Evolutionary conservation across 805 yeast species (phyloP).

Genomic region (Metschnikowia reukaufii): DNA sequence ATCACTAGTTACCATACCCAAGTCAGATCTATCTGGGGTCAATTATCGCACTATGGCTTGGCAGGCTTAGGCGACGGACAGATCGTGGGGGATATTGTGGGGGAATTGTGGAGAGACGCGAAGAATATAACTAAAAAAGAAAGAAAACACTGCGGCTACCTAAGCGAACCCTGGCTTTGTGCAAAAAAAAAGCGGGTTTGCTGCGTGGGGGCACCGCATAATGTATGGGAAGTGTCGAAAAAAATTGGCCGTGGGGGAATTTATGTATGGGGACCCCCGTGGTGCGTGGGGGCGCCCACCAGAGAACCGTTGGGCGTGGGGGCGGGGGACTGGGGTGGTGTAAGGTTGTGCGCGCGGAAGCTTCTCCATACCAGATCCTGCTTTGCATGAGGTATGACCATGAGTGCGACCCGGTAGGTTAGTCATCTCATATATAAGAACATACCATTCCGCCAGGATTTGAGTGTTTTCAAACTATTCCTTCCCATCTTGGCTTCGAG

Average conservation of each 20-base stretch:
- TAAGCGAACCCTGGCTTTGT: background rate
- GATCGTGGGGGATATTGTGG: background rate
- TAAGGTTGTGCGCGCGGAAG: background rate
- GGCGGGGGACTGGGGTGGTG: background rate
- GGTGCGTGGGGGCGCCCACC: slow-evolving; percentile 1
- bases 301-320: background rate
- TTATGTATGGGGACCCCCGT: too few relatives aligned
- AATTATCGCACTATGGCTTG: background rate
- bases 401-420: background rate
- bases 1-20: too few relatives aligned
- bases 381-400: background rate
- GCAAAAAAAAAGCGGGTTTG: background rate
- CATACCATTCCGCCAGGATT: background rate
- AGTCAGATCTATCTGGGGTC: too few relatives aligned
- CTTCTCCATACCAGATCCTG: background rate
- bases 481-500: background rate
- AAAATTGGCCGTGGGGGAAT: too few relatives aligned
- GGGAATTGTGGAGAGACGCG: background rate
- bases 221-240: too few relatives aligned
- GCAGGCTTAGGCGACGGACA: background rate
- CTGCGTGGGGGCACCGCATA: background rate
- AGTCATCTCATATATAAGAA: background rate
- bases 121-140: background rate
- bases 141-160: background rate
- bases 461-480: background rate